Evolutionary conservation across 2,329 filamentous ascomycete species (phyloP), one percentile per base, ranked within the genome.

Genomic region (Paraphaeosphaeria minitans): DNA sequence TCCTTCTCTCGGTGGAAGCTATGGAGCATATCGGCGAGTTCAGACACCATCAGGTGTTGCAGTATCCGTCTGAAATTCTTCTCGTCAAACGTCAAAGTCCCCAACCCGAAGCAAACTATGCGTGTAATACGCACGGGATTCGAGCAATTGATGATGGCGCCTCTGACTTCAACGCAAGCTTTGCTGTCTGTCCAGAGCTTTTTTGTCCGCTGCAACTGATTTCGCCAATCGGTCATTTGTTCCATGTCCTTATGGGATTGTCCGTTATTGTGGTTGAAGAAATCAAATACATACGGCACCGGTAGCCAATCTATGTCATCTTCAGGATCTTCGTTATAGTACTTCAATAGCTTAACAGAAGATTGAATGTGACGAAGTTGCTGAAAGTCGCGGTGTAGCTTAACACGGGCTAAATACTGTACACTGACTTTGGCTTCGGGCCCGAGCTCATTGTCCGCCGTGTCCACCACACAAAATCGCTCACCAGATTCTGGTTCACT

Each of bases 31-130:
- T 47, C 29, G 2, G 63, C 63, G 1, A 68, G 64, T 19, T 50
- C 57, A 42, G 66, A 64, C 6, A 58, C 51, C 2, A 58, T 55
- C 50, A 69, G 47, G 35, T 69, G 55, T 37, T 70, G 64, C 3
- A 67, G 19, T 14, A 33, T 29, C 9, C 46, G 27, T 8, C 9
- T 12, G 4, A 39, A 39, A 16, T n/a, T 14, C 2, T 35, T 35
- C 2, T 21, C 22, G 5, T 29, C 8, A 22, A 10, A 22, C n/a
- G 29, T 8, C 21, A 50, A 3, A 21, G 19, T 39, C 8, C 48
- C 48, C 8, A 50, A 21, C 8, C 48, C 48, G 19, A 50, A 50
- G 33, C 48, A 50, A 4, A 50, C 48, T 39, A 50, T 50, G 33
- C 48, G 48, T 19, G 16, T 48, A 13, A 49, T 49, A 16, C 14